A percentile compares a stretch with the other conserved stretches of the same genome.
phyloP scores from a whole-genome alignment of 2,329 filamentous ascomycete genomes.

The Monilinia aucupariae region DNA sequence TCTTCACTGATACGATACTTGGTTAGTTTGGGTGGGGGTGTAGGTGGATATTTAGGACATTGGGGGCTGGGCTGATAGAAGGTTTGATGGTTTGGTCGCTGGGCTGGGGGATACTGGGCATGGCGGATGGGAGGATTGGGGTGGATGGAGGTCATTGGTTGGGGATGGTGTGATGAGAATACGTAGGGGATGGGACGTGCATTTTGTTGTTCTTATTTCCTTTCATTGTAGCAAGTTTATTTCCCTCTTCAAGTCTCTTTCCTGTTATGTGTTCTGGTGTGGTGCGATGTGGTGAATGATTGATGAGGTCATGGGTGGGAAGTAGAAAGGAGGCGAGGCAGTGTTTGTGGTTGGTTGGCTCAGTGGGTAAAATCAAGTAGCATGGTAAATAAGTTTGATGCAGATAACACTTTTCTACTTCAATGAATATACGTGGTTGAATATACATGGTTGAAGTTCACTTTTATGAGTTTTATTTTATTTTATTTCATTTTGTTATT shows the following conservation, averaged over 20 bases:
- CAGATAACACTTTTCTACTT: not conserved
- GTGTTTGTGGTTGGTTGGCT: not conserved
- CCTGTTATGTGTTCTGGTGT: not conserved
- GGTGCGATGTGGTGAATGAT: not conserved
- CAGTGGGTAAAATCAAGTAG: not conserved
- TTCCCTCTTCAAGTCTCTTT: conserved; percentile 7
- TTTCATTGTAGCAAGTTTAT: conserved; percentile 16
- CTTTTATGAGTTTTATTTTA: no score
- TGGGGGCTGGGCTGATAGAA: conserved; percentile 11
- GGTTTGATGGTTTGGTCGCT: conserved; percentile 8
- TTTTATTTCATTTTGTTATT: no score
- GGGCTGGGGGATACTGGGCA: conserved; percentile 10
- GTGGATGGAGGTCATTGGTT: conserved; percentile 4
- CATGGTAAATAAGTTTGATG: not conserved
- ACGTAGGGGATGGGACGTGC: not conserved
- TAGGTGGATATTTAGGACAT: conserved; percentile 15
- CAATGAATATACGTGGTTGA: not conserved
- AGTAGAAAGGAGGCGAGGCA: not conserved
- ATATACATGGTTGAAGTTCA: not conserved
- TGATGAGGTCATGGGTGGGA: not conserved
- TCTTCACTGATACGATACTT: conserved; percentile 4
- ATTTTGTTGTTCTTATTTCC: conserved; percentile 11
- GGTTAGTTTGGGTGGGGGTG: conserved; percentile 15
- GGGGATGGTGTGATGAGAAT: conserved; percentile 5
- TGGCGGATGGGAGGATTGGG: conserved; percentile 6